phyloP scores from a whole-genome alignment of 192 early-diverging fungal genomes.

The Mycoemilia scoparia region DNA sequence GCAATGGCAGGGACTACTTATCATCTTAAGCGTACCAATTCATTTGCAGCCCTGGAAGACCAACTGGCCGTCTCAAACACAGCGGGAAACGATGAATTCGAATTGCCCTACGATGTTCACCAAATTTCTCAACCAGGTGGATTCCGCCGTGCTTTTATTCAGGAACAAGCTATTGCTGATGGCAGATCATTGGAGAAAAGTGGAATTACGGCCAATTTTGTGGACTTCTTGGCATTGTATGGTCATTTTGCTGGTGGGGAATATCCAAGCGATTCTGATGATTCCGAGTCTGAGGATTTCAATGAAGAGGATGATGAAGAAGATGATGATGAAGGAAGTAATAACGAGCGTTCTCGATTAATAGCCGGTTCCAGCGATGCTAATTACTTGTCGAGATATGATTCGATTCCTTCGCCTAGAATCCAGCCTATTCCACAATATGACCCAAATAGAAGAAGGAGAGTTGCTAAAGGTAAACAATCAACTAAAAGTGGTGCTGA shows the following conservation, averaged over 20 bases:
- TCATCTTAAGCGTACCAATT: slow-evolving; percentile 14
- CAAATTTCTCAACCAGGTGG: slow-evolving; percentile 60
- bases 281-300: slow-evolving; percentile 32
- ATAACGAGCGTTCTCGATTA: slow-evolving; percentile 7
- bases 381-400: too few relatives aligned
- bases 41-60: slow-evolving; percentile 14
- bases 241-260: slow-evolving; percentile 92
- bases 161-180: slow-evolving; percentile 41
- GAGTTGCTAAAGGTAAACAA: too few relatives aligned
- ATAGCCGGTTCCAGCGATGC: too few relatives aligned
- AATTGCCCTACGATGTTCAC: slow-evolving; percentile 25
- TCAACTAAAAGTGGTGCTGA: too few relatives aligned
- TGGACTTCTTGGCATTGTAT: slow-evolving; percentile 83
- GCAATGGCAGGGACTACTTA: slow-evolving; percentile 2
- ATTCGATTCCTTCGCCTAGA: too few relatives aligned
- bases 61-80: slow-evolving; percentile 1
- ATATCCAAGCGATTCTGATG: slow-evolving; percentile 61
- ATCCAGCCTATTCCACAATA: too few relatives aligned
- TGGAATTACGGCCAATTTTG: slow-evolving; percentile 74
- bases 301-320: slow-evolving; percentile 21
- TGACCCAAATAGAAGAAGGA: too few relatives aligned
- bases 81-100: slow-evolving; percentile 37
- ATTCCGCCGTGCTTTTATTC: slow-evolving; percentile 74
- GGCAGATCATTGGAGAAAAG: slow-evolving; percentile 40
- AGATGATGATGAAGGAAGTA: slow-evolving; percentile 1